Base-by-base conservation (phyloP, 163 green algal species). In the Coccomyxa subellipsoidea region DNA sequence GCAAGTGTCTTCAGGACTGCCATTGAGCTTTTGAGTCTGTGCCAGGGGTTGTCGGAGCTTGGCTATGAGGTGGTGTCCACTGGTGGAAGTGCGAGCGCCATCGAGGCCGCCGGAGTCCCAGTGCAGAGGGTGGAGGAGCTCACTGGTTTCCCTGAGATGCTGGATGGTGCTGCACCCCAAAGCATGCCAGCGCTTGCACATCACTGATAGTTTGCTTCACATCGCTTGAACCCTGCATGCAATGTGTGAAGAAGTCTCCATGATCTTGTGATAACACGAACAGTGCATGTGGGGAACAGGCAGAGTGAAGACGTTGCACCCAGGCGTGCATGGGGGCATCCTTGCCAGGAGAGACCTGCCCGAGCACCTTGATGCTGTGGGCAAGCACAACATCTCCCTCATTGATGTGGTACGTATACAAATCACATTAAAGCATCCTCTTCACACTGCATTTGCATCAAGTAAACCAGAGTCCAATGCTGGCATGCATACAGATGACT, bases 271-370 rank as follows among this genome's bases (percentile, higher is more conserved):
- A 25, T 59, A 8, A 59, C 47, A 59, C 15, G 23, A 6, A 59
- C 23, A 2, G 21, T 75, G 27, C 9, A 75, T 75, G 69, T 75
- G 4, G 69, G 69, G 7, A 5, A 38, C 92, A 95, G 96, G 96
- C 21, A 90, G 97, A 29, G 97, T 99, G 9, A 99, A 99, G 91
- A 99, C 97, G 36, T 91, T 99, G 79, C 97, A 99, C 86, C 97
- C 97, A 12, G 94, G 86, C 3, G 92, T 99, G 59, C 97, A 99
- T 81, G 97, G 96, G 38, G 97, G 97, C 78, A 99, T 99, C 85
- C 93, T 99, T 35, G 97, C 96, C 0, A 91, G 93, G 47, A 91
- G 97, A 7, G 92, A 94, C 82, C 87, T 96, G 59, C 38, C 87
- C 0, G 79, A 89, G 8, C 96, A 99, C 92, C 94, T 99, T 90